Conservation (phyloP, 2,329 filamentous ascomycete species). For the Gyromitra esculenta region DNA sequence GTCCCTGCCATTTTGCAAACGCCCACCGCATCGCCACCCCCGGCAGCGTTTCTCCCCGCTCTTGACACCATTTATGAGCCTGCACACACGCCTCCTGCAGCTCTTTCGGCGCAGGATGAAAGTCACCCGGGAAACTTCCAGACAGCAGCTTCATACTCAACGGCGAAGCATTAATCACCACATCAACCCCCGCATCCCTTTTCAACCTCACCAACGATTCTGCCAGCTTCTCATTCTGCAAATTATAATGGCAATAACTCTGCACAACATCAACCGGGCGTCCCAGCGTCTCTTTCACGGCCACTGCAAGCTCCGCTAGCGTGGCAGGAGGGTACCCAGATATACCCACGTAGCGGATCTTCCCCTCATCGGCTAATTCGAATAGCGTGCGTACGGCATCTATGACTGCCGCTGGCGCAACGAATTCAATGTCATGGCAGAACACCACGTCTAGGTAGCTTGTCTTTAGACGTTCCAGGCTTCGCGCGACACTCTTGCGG, state of each 20-base stretch:
- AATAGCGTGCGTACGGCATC: conserved; percentile 76
- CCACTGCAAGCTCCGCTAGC: conserved; percentile 77
- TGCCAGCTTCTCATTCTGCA: conserved; percentile 80
- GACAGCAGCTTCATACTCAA: conserved; percentile 90
- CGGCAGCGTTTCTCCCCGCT: conserved; percentile 77
- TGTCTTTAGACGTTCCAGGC: conserved; percentile 68
- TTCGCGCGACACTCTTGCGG: conserved; percentile 63
- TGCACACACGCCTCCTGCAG: conserved; percentile 72
- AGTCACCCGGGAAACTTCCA: conserved; percentile 70
- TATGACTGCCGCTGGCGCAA: conserved; percentile 72
- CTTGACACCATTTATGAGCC: conserved; percentile 71
- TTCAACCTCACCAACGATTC: conserved; percentile 35
- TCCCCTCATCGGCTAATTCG: conserved; percentile 76
- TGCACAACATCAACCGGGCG: conserved; percentile 88
- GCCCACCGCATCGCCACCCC: conserved; percentile 79
- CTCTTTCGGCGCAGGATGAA: conserved; percentile 82
- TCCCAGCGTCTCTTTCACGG: conserved; percentile 77
- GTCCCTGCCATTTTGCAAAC: conserved; percentile 66
- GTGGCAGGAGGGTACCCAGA: conserved; percentile 85
- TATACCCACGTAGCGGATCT: conserved; percentile 86
- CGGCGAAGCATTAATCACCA: conserved; percentile 84
- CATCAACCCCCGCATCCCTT: conserved; percentile 59
- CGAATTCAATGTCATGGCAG: conserved; percentile 83
- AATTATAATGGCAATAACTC: conserved; percentile 88
- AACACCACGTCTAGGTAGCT: conserved; percentile 80